A percentile compares a stretch with the other conserved stretches of the same genome.
These are phyloP conservation scores for Rhynchosporium graminicola DNA, from an alignment of 2,329 filamentous ascomycete species.

Conservation along the genomic window DNA sequence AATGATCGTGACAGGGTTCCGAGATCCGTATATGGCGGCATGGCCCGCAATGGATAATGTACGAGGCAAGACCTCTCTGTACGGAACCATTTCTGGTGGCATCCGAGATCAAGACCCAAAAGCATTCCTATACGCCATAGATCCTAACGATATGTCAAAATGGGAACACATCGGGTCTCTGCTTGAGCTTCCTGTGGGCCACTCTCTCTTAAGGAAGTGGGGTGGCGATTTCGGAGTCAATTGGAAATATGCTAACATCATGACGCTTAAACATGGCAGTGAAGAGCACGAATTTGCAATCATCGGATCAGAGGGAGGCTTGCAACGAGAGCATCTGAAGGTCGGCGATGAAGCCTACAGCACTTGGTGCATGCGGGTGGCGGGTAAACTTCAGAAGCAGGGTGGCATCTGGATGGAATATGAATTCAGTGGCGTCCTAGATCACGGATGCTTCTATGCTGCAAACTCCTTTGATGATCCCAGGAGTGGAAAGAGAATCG, in stretches of 20 bases:
- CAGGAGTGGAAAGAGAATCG: background rate
- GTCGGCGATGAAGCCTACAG: background rate
- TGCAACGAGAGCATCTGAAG: conserved; percentile 5
- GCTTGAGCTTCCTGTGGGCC: background rate
- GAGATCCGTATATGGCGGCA: background rate
- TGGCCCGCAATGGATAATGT: background rate
- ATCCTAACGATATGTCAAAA: background rate
- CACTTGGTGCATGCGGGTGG: no score
- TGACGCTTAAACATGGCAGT: background rate
- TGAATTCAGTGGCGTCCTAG: conserved; percentile 24
- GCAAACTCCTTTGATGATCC: conserved; percentile 11
- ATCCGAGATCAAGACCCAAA: background rate
- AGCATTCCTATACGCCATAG: background rate
- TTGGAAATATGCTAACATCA: conserved; percentile 5
- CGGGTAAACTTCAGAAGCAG: background rate
- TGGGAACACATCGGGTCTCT: background rate
- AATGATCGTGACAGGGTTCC: background rate
- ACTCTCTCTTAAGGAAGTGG: background rate
- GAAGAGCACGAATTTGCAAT: background rate
- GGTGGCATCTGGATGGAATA: conserved; percentile 15
- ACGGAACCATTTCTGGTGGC: background rate
- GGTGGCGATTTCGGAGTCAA: conserved; percentile 1
- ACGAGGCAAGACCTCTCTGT: background rate
- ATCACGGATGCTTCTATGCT: conserved; percentile 26
- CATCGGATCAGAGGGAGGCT: conserved; percentile 10